phyloP scores from a whole-genome alignment of 2,329 filamentous ascomycete species.

The Aspergillus aculeatus region DNA sequence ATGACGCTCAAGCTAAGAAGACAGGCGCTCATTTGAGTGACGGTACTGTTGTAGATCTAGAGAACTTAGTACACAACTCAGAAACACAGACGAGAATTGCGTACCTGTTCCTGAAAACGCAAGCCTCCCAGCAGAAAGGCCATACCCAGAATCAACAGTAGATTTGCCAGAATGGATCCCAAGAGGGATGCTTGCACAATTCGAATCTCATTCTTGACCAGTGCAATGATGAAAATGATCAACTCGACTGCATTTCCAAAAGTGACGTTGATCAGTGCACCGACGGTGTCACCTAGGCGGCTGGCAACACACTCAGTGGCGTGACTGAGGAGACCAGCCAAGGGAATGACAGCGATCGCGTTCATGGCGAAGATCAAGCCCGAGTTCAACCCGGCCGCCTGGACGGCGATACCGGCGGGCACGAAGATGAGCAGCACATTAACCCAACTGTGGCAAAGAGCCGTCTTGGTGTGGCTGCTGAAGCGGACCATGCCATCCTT shows the following conservation, averaged over 20 bases:
- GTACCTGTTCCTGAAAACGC: constrained; percentile 78
- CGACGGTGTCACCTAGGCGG: constrained; percentile 70
- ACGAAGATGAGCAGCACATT: constrained; percentile 46
- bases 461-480: constrained; percentile 33
- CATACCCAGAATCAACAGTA: constrained; percentile 89
- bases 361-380: constrained; percentile 71
- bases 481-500: constrained; percentile 35
- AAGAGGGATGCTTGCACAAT: constrained; percentile 89
- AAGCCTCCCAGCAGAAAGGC: constrained; percentile 83
- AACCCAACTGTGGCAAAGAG: constrained; percentile 42
- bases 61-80: neutral
- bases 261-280: constrained; percentile 72
- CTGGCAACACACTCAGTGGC: constrained; percentile 74
- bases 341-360: constrained; percentile 70
- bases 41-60: constrained; percentile 87
- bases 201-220: constrained; percentile 79
- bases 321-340: constrained; percentile 69
- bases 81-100: constrained; percentile 13
- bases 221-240: constrained; percentile 75
- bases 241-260: constrained; percentile 78
- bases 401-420: constrained; percentile 40
- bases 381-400: constrained; percentile 49
- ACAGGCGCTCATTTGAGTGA: constrained; percentile 95
- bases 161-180: constrained; percentile 84
- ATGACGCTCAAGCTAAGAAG: constrained; percentile 86